Base-by-base conservation (phyloP, 306 rosid genomes). In the Prunus dulcis region DNA sequence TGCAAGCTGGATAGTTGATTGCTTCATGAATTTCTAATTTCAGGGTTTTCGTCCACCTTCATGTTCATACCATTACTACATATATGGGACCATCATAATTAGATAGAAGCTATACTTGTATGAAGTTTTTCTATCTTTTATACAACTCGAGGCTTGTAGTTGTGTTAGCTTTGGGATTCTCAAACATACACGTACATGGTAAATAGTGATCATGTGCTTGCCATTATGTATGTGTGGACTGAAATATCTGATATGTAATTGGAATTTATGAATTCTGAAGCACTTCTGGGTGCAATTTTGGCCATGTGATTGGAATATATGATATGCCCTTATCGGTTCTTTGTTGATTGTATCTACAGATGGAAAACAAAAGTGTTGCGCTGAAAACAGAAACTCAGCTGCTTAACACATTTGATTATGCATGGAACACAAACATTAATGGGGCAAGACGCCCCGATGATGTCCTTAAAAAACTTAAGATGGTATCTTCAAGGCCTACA, bases 361-460 rank as follows among this genome's bases (percentile, higher is more conserved):
- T 88, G 97, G 81, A 85, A 73, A 88, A 52, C 82, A 90, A 91
- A 83, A 82, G 85, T 50, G 81, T 85, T 30, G 98, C 94, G 19
- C 61, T 52, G 72, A 76, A 67, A 78, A 94, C 88, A 64, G 96
- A 94, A 83, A 67, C 74, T 73, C 86, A 69, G 80, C 87, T 94
- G 64, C 98, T 94, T 25, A 74, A 50, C 28, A 87, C 86, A 79
- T 94, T 91, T 80, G 97, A 94, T 84, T 91, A 88, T 80, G 97
- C 96, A 17, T 94, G 98, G 98, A 94, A 90, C 85, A 60, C 88
- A 15, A 67, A 66, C 76, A 64, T 9, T 19, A 94, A 94, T 71
- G 96, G 96, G 46, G 74, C 67, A 32, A 69, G 89, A 2, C 88
- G 93, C 61, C 94, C 84, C 20, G 69, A 78, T 56, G 98, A 94